phyloP scores from a whole-genome alignment of 257 asterid species.

The Fraxinus cuspidata region DNA sequence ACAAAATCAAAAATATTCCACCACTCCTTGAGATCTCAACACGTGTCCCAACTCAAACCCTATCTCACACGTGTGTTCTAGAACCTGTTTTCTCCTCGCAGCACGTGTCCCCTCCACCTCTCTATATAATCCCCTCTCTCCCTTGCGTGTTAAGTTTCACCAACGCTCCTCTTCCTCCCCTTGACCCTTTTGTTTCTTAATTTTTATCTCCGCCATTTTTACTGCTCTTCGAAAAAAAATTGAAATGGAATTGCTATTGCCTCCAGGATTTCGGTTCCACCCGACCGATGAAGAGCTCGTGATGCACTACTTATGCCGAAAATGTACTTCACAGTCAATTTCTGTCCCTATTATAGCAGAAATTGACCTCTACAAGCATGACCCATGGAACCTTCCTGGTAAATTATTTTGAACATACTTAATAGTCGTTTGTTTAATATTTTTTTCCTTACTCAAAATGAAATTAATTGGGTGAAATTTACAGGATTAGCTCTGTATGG shows the following conservation, averaged over 20 bases:
- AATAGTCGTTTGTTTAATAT: background rate
- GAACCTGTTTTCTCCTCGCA: slow-evolving; percentile 37
- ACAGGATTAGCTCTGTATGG: slow-evolving; percentile 78
- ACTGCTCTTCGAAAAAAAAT: background rate
- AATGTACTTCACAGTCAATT: slow-evolving; percentile 65
- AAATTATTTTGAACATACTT: background rate
- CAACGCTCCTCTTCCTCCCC: slow-evolving; percentile 28
- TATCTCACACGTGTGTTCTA: slow-evolving; percentile 47
- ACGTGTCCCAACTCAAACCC: slow-evolving; percentile 47
- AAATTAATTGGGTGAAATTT: background rate
- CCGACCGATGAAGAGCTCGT: slow-evolving; percentile 95
- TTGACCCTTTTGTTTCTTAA: background rate
- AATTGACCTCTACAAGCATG: slow-evolving; percentile 74
- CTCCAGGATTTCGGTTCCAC: slow-evolving; percentile 88
- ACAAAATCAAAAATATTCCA: slow-evolving; percentile 35
- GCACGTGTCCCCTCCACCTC: slow-evolving; percentile 40
- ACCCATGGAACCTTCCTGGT: slow-evolving; percentile 95
- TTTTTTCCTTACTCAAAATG: background rate
- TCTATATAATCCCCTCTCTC: slow-evolving; percentile 52
- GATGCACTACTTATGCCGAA: slow-evolving; percentile 71
- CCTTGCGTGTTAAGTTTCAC: slow-evolving; percentile 63
- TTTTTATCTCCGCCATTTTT: background rate
- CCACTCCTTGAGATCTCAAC: slow-evolving; percentile 28
- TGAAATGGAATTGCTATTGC: slow-evolving; percentile 53
- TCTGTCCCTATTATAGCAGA: slow-evolving; percentile 79